Evolutionary conservation across 805 yeast species (phyloP).

Genomic region (Saccharomycopsis babjevae): DNA sequence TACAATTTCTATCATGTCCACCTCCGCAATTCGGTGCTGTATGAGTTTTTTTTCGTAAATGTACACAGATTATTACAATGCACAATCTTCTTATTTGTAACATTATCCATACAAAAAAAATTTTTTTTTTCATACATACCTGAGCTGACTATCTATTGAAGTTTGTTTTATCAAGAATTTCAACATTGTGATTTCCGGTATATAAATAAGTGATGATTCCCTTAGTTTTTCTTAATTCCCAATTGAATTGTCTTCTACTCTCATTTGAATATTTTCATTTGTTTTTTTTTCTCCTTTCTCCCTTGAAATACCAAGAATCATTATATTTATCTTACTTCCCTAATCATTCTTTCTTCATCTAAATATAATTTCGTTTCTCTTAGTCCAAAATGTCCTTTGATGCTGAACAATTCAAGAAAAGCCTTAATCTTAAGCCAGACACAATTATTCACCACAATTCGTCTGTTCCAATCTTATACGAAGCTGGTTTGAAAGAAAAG

Average conservation of each 20-base stretch:
- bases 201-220: no score
- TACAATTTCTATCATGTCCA: neutral
- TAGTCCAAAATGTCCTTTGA: conserved; percentile 16
- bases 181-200: no score
- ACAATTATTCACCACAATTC: conserved; percentile 80
- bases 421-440: conserved; percentile 45
- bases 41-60: neutral
- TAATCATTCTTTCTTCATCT: neutral
- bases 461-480: conserved; percentile 85
- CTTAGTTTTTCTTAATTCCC: no score
- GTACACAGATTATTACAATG: neutral
- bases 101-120: neutral
- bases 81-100: neutral
- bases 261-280: neutral
- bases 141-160: no score
- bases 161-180: no score
- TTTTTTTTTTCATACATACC: neutral
- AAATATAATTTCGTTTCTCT: neutral
- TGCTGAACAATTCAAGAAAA: conserved; percentile 25
- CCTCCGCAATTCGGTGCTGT: neutral
- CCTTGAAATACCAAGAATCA: neutral
- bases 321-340: neutral
- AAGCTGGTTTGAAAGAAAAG: conserved; percentile 83
- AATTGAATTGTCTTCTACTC: no score
- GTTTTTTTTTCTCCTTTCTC: neutral